Evolutionary conservation across 441 rosid genomes (phyloP).

Genomic region (Cnidoscolus chayamansa): DNA sequence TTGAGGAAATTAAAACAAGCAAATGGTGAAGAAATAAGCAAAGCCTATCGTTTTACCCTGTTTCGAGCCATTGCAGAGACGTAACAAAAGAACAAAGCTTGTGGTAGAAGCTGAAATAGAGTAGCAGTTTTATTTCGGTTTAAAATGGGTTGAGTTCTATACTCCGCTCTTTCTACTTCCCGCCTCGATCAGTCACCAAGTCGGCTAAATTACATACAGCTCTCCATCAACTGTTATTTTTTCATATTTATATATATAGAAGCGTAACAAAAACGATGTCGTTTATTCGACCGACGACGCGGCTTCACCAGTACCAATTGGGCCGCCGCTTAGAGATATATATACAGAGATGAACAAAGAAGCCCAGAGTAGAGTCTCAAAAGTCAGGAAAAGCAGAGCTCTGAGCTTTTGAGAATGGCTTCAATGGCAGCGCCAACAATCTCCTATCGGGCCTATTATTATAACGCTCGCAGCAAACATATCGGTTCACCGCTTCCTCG

Average conservation of each 20-base stretch:
- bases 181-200: conserved; percentile 23
- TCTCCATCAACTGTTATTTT: too few species aligned
- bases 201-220: not conserved
- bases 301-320: not conserved
- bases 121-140: not conserved
- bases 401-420: conserved; percentile 39
- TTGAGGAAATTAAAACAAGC: not conserved
- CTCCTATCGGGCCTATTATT: conserved; percentile 16
- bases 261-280: not conserved
- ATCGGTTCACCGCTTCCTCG: conserved; percentile 19
- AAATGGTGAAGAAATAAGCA: not conserved
- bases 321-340: not conserved
- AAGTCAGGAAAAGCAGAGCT: not conserved
- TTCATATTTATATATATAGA: not conserved
- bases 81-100: conserved; percentile 19
- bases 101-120: conserved; percentile 30
- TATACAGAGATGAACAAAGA: too few species aligned
- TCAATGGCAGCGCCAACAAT: conserved; percentile 49
- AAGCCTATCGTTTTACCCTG: conserved; percentile 35
- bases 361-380: too few species aligned
- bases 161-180: conserved; percentile 21
- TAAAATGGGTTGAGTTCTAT: not conserved
- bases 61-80: conserved; percentile 59
- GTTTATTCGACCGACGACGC: not conserved
- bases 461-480: conserved; percentile 18